Base-by-base conservation (phyloP, 2,329 filamentous ascomycete species). In the Ophiostoma tasmaniense region DNA sequence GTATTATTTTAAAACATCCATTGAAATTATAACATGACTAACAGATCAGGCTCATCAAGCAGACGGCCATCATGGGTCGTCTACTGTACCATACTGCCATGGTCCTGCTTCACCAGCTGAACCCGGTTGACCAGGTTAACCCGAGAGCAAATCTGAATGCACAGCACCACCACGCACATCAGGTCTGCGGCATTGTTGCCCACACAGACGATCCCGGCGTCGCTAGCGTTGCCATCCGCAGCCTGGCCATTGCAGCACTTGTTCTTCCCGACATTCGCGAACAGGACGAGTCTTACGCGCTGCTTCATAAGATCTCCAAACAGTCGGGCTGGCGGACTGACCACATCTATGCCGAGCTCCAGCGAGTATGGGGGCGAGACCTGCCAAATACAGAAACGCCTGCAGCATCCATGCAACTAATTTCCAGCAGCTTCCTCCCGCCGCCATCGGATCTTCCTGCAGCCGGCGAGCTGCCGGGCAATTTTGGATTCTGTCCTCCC, bases 1-100 rank as follows among this genome's bases (percentile, higher is more conserved):
- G 86, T 65, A 75, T 30, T 1, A 2, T 14, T 14, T 39, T 39
- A 39, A 4, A 39, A 33, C 17, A 33, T 71, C 64, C 35, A n/a
- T 67, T 10, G 17, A 20, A 33, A 3, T 33, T 25, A 30, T 50
- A 37, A 25, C 37, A 28, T 30, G 35, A 3, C 20, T 67, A 14
- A 33, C 22, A 33, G 17, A 3, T 1, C 55, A 91, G 89, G 92
- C 82, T 96, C 67, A 88, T 94, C 74, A 95, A 95, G 78, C 86
- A 91, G 69, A 85, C 91, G 3, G 91, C 92, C 2, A 89, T 95
- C 39, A 86, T 96, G 33, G 92, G 91, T 3, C 87, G 92, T 64
- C 82, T 97, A 10, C 93, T 97, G 77, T 97, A 96, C 76, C 93
- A 97, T 76, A 95, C 91, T 0, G 89, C 91, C 28, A 89, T 94